Percentiles rank a stretch among this genome's conserved stretches.
Conservation (phyloP, 371 early-diverging fungal species). For the Pancytospora philotis region DNA sequence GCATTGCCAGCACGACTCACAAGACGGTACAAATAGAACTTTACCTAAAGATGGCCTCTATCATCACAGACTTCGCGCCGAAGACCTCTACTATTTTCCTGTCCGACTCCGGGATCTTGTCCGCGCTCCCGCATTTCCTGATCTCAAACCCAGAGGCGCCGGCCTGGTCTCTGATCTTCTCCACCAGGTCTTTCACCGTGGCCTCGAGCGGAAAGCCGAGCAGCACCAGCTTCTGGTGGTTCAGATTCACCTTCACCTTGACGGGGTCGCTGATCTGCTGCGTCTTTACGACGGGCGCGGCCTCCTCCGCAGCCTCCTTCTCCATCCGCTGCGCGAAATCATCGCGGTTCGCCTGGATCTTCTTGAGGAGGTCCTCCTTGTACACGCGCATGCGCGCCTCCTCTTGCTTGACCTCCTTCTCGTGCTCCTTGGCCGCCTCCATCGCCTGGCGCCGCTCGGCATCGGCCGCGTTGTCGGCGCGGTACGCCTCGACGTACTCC, state of each 20-base stretch:
- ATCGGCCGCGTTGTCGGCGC: constrained; percentile 35
- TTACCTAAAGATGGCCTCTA: background rate
- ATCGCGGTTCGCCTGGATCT: background rate
- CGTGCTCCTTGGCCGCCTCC: too few species aligned
- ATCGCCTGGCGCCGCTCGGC: background rate
- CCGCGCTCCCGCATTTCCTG: background rate
- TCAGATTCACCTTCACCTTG: background rate
- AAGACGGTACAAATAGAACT: too few species aligned
- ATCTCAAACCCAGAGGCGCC: background rate
- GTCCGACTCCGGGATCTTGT: background rate
- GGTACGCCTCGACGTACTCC: constrained; percentile 57
- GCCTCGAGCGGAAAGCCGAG: background rate
- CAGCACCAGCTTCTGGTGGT: background rate
- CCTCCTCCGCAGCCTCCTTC: background rate
- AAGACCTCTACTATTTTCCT: background rate
- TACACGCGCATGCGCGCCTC: background rate
- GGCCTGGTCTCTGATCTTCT: background rate
- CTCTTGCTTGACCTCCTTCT: too few species aligned
- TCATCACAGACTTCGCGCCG: background rate
- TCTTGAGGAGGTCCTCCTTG: background rate
- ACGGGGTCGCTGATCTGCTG: background rate
- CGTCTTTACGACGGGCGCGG: background rate
- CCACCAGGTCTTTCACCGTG: background rate
- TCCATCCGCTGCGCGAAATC: background rate
- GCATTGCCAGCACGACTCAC: too few species aligned